Conservation (phyloP, 176 grass and related monocot species). For the Pontederia crassipes region DNA sequence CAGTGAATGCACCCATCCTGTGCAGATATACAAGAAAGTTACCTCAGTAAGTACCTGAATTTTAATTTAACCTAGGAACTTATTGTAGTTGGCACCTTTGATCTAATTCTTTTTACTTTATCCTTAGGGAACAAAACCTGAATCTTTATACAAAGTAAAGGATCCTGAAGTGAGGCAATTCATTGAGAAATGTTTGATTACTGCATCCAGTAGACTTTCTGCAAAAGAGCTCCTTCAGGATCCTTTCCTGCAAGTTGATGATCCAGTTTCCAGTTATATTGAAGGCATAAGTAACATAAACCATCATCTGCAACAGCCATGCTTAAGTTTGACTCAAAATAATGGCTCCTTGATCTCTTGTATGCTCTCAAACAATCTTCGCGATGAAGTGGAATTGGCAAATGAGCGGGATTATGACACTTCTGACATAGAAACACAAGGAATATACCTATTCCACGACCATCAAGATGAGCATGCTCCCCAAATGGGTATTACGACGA, state of each 20-base stretch:
- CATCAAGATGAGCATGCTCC: constrained; percentile 56
- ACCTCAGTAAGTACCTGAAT: constrained; percentile 11
- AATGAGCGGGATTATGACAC: constrained; percentile 45
- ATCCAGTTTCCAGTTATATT: constrained; percentile 7
- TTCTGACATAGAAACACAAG: constrained; percentile 37
- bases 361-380: constrained; percentile 30
- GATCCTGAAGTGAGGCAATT: constrained; percentile 12
- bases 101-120: background rate
- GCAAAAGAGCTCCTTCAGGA: constrained; percentile 13
- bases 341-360: constrained; percentile 43
- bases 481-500: constrained; percentile 72
- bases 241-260: constrained; percentile 23
- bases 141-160: constrained; percentile 6
- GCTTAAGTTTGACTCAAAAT: constrained; percentile 27
- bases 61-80: constrained; percentile 6
- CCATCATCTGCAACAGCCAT: constrained; percentile 27
- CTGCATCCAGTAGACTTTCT: background rate
- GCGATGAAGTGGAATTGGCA: constrained; percentile 33
- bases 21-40: constrained; percentile 32
- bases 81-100: background rate
- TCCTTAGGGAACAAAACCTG: constrained; percentile 1
- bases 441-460: constrained; percentile 63
- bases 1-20: constrained; percentile 26
- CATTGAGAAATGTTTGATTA: constrained; percentile 9
- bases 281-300: constrained; percentile 19